phyloP scores from a whole-genome alignment of 2,329 filamentous ascomycete genomes.

The Xylaria multiplex region DNA sequence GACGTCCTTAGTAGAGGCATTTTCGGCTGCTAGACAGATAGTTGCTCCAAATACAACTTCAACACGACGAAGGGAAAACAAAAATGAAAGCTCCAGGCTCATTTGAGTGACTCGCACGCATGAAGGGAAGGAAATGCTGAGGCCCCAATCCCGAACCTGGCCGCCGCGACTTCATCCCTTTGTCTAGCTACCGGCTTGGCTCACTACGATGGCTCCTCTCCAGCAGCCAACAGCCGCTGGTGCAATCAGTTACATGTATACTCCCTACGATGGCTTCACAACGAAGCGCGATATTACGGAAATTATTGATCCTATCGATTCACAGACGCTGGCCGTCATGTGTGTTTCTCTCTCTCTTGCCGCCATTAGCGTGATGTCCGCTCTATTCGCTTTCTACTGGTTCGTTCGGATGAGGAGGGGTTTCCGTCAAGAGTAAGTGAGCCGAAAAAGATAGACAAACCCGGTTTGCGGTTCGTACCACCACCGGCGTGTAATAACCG shows the following conservation, averaged over 20 bases:
- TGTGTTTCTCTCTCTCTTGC: conserved; percentile 57
- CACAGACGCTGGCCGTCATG: conserved; percentile 46
- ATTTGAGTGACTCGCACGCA: conserved; percentile 7
- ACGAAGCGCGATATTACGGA: conserved; percentile 30
- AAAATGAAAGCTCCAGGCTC: conserved; percentile 13
- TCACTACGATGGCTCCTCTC: conserved; percentile 41
- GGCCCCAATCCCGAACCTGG: conserved; percentile 7
- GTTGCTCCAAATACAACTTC: conserved; percentile 1
- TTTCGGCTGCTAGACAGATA: conserved; percentile 13
- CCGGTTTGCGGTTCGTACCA: not conserved
- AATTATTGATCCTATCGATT: conserved; percentile 20
- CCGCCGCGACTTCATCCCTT: conserved; percentile 8
- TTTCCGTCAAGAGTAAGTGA: conserved; percentile 75
- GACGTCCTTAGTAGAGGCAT: conserved; percentile 4
- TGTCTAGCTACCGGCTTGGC: conserved; percentile 6
- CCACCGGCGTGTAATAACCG: conserved; percentile 31
- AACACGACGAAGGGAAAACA: not conserved
- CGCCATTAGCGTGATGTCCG: conserved; percentile 65
- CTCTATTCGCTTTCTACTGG: conserved; percentile 72
- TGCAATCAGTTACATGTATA: conserved; percentile 24
- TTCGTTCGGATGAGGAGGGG: conserved; percentile 77
- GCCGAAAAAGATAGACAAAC: not conserved
- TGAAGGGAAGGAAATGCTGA: conserved; percentile 27
- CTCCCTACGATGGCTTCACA: conserved; percentile 22
- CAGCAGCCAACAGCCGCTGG: conserved; percentile 18